These are phyloP conservation scores for Boletus pseudo-olivaceus DNA, from an alignment of 768 basidiomycete genomes.

Conservation along the genomic window DNA sequence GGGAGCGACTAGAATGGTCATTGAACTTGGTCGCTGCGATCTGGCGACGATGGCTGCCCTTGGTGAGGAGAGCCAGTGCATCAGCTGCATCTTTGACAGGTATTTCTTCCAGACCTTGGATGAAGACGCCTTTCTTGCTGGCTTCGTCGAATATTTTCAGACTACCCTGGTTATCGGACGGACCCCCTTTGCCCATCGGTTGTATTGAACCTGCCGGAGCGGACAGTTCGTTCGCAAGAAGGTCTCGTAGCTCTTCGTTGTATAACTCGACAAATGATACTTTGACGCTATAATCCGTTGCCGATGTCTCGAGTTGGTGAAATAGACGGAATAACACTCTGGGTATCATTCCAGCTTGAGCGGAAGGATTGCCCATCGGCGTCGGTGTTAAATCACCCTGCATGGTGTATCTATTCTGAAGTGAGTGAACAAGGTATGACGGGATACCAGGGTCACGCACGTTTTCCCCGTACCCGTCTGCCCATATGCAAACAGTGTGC, in stretches of 20 bases:
- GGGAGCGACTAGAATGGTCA: constrained; percentile 94
- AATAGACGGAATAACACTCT: constrained; percentile 90
- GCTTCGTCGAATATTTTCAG: constrained; percentile 94
- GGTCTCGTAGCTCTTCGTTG: constrained; percentile 96
- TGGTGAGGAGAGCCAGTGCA: constrained; percentile 78
- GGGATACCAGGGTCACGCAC: constrained; percentile 45
- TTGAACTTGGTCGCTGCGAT: constrained; percentile 97
- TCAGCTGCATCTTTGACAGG: constrained; percentile 79
- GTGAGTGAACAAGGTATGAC: constrained; percentile 10
- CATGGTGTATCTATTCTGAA: constrained; percentile 82
- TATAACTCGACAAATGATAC: constrained; percentile 94
- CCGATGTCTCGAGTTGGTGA: constrained; percentile 73
- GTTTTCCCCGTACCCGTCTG: constrained; percentile 99
- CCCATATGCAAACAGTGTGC: constrained; percentile 95
- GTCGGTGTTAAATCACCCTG: constrained; percentile 88
- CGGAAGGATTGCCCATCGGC: constrained; percentile 81
- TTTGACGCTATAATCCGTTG: constrained; percentile 86
- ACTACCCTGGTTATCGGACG: constrained; percentile 51
- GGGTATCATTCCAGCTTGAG: constrained; percentile 94
- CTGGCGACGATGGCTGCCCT: constrained; percentile 88
- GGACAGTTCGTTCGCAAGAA: constrained; percentile 76
- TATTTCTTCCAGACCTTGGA: constrained; percentile 92
- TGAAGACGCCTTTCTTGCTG: constrained; percentile 83
- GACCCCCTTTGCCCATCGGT: constrained; percentile 66
- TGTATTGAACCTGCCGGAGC: constrained; percentile 65